Percentiles rank a stretch among this genome's conserved stretches.
Evolutionary conservation across 129 eudicot genomes (phyloP).

Genomic region (Arctium lappa): DNA sequence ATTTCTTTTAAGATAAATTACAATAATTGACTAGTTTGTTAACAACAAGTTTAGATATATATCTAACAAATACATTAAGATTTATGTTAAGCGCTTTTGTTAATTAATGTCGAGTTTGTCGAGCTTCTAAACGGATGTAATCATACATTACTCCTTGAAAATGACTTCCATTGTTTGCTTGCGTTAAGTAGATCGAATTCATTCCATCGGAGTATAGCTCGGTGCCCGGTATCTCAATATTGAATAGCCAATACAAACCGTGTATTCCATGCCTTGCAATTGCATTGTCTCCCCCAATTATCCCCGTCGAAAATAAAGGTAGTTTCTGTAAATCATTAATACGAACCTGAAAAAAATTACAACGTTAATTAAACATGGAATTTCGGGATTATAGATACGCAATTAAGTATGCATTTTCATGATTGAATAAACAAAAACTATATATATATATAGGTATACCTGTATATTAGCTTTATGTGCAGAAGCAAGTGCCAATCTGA

Average conservation of each 20-base stretch:
- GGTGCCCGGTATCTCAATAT: slow-evolving; percentile 32
- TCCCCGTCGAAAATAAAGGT: slow-evolving; percentile 48
- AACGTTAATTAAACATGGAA: neutral
- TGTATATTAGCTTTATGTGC: slow-evolving; percentile 45
- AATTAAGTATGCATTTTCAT: neutral
- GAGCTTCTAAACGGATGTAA: slow-evolving; percentile 67
- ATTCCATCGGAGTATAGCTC: slow-evolving; percentile 8
- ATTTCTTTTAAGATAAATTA: neutral
- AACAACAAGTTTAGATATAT: neutral
- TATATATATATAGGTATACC: slow-evolving; percentile 15
- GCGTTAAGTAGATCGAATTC: slow-evolving; percentile 58
- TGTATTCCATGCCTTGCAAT: slow-evolving; percentile 83
- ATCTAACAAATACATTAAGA: neutral
- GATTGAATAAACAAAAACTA: neutral
- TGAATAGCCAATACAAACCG: slow-evolving; percentile 73
- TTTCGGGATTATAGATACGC: neutral
- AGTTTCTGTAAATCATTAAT: slow-evolving; percentile 32
- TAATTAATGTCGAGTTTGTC: neutral
- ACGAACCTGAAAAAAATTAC: slow-evolving; percentile 36
- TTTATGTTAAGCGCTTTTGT: neutral
- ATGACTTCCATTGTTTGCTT: slow-evolving; percentile 31
- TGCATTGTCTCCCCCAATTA: slow-evolving; percentile 61
- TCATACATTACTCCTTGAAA: slow-evolving; percentile 71
- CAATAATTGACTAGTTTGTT: neutral
- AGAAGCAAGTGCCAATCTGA: slow-evolving; percentile 62